Percentiles rank a stretch among this genome's conserved stretches.
These are phyloP conservation scores for Metarhizium album DNA, from an alignment of 2,329 filamentous ascomycete genomes.

Conservation along the genomic window DNA sequence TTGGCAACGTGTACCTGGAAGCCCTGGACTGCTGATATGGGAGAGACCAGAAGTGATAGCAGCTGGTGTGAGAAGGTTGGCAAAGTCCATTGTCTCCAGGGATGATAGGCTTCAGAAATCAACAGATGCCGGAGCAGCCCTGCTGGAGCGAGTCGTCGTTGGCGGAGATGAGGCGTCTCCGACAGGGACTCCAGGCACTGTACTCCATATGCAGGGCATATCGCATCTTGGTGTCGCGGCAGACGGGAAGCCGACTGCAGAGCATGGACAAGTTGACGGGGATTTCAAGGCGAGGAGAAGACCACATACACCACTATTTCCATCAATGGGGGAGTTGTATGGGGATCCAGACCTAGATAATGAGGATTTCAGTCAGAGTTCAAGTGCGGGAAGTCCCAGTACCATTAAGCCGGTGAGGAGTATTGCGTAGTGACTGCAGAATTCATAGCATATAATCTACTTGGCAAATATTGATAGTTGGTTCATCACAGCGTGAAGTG, in stretches of 20 bases:
- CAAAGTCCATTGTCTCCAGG: constrained; percentile 24
- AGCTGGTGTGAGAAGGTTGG: constrained; percentile 30
- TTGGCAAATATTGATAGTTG: neutral
- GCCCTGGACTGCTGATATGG: constrained; percentile 35
- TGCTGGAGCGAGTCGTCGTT: constrained; percentile 24
- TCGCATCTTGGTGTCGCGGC: neutral
- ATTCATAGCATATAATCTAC: neutral
- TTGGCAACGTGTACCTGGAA: constrained; percentile 27
- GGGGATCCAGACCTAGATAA: neutral
- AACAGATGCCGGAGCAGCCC: constrained; percentile 15
- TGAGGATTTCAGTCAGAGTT: constrained; percentile 1
- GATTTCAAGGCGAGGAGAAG: neutral
- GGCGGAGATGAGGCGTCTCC: constrained; percentile 10
- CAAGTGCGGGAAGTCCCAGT: constrained; percentile 7
- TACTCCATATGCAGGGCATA: neutral
- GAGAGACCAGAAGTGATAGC: constrained; percentile 36
- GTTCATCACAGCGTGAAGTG: no score
- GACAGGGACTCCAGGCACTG: constrained; percentile 10
- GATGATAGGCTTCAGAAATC: constrained; percentile 27
- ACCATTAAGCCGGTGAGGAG: constrained; percentile 9
- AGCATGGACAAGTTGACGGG: neutral
- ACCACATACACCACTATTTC: constrained; percentile 1
- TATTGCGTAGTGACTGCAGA: neutral
- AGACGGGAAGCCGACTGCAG: neutral
- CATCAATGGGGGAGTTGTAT: neutral